phyloP scores from a whole-genome alignment of 2,329 filamentous ascomycete species.

The Talaromyces sp. region DNA sequence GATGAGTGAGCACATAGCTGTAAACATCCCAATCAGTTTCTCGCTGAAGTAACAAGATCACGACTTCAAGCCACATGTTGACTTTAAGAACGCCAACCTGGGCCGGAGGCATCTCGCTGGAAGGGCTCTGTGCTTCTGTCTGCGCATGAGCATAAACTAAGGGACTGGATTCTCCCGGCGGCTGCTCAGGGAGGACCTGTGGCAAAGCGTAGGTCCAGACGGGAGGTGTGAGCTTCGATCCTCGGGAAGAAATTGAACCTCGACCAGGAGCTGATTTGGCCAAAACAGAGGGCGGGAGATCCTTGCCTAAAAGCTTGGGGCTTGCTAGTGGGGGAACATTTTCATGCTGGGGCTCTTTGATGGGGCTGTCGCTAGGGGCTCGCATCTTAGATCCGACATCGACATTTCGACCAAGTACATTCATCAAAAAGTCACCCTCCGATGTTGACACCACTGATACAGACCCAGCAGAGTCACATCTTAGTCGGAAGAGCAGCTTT shows the following conservation, averaged over 20 bases:
- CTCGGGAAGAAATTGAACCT: slow-evolving; percentile 36
- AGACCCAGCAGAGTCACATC: slow-evolving; percentile 78
- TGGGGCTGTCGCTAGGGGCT: slow-evolving; percentile 46
- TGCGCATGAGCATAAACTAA: slow-evolving; percentile 55
- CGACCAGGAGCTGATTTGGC: slow-evolving; percentile 36
- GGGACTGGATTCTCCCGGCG: slow-evolving; percentile 51
- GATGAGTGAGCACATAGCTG: slow-evolving; percentile 82
- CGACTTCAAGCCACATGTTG: slow-evolving; percentile 72
- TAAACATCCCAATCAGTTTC: slow-evolving; percentile 89
- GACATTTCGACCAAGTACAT: slow-evolving; percentile 67
- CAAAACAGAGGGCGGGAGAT: slow-evolving; percentile 29
- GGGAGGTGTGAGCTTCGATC: slow-evolving; percentile 44
- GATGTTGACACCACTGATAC: slow-evolving; percentile 71
- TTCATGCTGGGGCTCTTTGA: slow-evolving; percentile 43
- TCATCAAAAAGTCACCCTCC: slow-evolving; percentile 73
- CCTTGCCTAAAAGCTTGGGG: slow-evolving; percentile 37
- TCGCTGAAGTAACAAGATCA: slow-evolving; percentile 72
- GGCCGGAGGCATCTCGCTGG: slow-evolving; percentile 23
- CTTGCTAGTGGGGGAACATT: slow-evolving; percentile 31
- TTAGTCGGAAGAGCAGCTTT: slow-evolving; percentile 78
- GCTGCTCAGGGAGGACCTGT: slow-evolving; percentile 58
- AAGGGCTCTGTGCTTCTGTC: slow-evolving; percentile 32
- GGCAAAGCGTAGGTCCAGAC: slow-evolving; percentile 62
- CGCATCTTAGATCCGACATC: slow-evolving; percentile 52
- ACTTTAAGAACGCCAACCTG: slow-evolving; percentile 59